Conservation (phyloP, 2,329 filamentous ascomycete genomes). For the Bipolaris gigantea region DNA sequence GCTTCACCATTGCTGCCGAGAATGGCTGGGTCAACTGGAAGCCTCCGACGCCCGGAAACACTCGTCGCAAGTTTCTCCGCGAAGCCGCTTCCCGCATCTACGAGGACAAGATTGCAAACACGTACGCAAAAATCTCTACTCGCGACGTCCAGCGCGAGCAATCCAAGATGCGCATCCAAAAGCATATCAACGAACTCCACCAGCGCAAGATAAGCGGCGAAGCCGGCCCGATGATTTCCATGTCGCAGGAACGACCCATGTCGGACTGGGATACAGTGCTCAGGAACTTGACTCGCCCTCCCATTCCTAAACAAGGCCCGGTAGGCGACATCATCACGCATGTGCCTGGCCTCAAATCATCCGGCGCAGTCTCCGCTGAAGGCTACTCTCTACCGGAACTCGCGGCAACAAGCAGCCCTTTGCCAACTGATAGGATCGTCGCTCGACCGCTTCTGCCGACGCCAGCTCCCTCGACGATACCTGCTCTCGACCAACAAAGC, state of each 20-base stretch:
- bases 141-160: slow-evolving; percentile 45
- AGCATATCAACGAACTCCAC: slow-evolving; percentile 49
- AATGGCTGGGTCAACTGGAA: slow-evolving; percentile 62
- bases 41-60: slow-evolving; percentile 49
- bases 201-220: slow-evolving; percentile 43
- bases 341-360: slow-evolving; percentile 31
- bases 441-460: slow-evolving; percentile 39
- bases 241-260: slow-evolving; percentile 48
- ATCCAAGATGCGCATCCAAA: slow-evolving; percentile 49
- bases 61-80: slow-evolving; percentile 60
- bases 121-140: slow-evolving; percentile 37
- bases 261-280: slow-evolving; percentile 45
- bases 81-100: slow-evolving; percentile 64
- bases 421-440: slow-evolving; percentile 26
- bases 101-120: slow-evolving; percentile 52
- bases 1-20: slow-evolving; percentile 57
- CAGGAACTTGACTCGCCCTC: slow-evolving; percentile 30
- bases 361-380: slow-evolving; percentile 17
- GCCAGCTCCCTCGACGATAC: slow-evolving; percentile 35
- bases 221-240: slow-evolving; percentile 39
- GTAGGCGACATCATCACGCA: slow-evolving; percentile 35
- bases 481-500: slow-evolving; percentile 27
- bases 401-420: slow-evolving; percentile 15
- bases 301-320: slow-evolving; percentile 17
- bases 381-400: slow-evolving; percentile 26